Evolutionary conservation across 2,329 filamentous ascomycete genomes (phyloP).

Genomic region (Aureobasidium melanogenum): DNA sequence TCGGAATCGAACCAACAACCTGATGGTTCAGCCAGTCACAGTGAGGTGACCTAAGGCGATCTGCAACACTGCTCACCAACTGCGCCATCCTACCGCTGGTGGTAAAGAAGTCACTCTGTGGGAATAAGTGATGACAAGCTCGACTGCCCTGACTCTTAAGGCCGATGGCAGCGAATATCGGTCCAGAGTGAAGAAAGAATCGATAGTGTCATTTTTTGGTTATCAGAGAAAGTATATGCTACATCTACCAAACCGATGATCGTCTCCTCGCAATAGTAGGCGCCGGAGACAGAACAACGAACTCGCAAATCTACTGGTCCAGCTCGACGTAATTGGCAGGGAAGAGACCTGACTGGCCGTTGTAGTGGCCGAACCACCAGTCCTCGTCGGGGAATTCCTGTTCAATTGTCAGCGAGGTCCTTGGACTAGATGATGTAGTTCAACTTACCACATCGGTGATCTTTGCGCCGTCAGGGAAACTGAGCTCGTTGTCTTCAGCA

Average conservation of each 20-base stretch:
- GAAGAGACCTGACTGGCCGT: constrained; percentile 76
- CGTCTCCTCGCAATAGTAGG: neutral
- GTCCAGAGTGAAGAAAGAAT: neutral
- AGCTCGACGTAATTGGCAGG: constrained; percentile 43
- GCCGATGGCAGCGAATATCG: no score
- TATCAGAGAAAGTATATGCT: neutral
- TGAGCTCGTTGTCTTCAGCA: constrained; percentile 79
- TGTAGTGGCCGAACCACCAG: constrained; percentile 92
- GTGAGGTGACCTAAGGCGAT: no score
- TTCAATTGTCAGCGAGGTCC: constrained; percentile 29
- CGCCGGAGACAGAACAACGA: neutral
- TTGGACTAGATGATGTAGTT: neutral
- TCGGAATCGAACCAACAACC: no score
- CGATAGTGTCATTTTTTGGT: neutral
- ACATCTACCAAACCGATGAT: neutral
- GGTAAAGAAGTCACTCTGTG: no score
- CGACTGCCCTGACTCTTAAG: no score
- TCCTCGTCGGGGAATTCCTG: constrained; percentile 96
- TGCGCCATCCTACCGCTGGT: no score
- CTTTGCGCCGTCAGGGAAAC: constrained; percentile 81
- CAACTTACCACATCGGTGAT: constrained; percentile 66
- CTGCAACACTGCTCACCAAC: no score
- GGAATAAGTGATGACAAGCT: no score
- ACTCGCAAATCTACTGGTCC: constrained; percentile 29
- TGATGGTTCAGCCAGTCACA: no score